Base-by-base conservation (phyloP, 176 grass and related monocot species). In the Lolium perenne region DNA sequence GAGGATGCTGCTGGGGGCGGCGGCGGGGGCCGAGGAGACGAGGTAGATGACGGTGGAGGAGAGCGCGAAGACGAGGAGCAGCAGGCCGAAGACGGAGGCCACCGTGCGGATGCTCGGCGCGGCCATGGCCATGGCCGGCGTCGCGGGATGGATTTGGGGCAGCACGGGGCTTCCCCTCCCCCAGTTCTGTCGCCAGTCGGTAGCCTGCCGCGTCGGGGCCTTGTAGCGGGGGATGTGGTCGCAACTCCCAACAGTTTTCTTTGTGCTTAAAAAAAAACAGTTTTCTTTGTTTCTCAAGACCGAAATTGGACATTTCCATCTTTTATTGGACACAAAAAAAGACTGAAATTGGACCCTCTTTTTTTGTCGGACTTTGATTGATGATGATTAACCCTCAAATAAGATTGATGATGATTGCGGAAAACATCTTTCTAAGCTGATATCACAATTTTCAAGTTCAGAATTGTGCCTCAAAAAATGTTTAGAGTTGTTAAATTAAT, bases 41-140 rank as follows among this genome's bases (percentile, higher is more conserved):
- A 98, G 83, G 95, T 93, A 78, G 79, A 94, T 86, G 73, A 92
- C 58, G 80, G 88, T 77, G 17, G 90, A 79, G 32, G 90, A 86
- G 78, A 96, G 83, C 7, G 80, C 80, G 80, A 84, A 65, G 41
- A 88, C 69, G 61, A 96, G 69, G 60, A 95, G 84, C 86, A 95
- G 89, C 5, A 90, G 61, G 14, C 40, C 77, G n/a, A 65, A 77
- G 76, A 86, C 87, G 62, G 78, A 46, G 50, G 88, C 83, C 76
- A 95, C 38, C 14, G 86, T 80, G 57, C 87, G 89, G 86, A 88
- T 60, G 71, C 67, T 26, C 76, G 81, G 80, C 67, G 76, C 29
- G 26, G 66, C 89, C 89, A 87, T 84, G 76, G n/a, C 84, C 72
- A 48, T 17, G 66, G 48, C 22, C 67, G 66, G 41, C 38, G 59